phyloP scores from a whole-genome alignment of 192 early-diverging fungal genomes.

The Coemansia sp. region DNA sequence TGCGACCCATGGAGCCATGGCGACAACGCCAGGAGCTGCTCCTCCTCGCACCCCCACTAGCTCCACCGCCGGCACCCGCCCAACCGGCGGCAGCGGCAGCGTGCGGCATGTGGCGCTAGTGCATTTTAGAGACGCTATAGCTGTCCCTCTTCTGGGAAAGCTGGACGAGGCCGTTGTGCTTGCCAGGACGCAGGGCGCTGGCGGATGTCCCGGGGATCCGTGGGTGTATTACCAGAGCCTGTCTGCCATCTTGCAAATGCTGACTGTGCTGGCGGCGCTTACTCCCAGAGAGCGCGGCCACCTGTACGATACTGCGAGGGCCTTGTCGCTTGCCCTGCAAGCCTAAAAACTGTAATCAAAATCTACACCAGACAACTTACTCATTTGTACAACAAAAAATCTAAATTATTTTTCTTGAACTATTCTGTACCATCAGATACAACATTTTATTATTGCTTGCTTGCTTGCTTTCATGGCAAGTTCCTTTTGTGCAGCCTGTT shows the following conservation, averaged over 20 bases:
- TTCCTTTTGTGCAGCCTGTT: no score
- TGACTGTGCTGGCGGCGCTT: slow-evolving; percentile 34
- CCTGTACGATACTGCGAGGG: slow-evolving; percentile 26
- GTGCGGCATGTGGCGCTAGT: slow-evolving; percentile 30
- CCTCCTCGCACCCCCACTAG: not conserved
- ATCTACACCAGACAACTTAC: no score
- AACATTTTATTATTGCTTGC: no score
- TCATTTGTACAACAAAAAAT: no score
- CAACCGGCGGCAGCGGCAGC: not conserved
- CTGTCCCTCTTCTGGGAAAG: slow-evolving; percentile 26
- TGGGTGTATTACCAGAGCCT: slow-evolving; percentile 1
- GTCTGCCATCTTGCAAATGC: slow-evolving; percentile 32
- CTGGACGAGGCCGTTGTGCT: slow-evolving; percentile 19
- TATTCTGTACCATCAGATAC: no score
- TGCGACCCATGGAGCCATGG: not conserved
- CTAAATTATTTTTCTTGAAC: slow-evolving; percentile 10
- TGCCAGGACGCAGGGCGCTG: slow-evolving; percentile 1
- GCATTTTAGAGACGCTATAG: slow-evolving; percentile 38
- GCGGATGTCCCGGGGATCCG: not conserved
- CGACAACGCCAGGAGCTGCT: not conserved
- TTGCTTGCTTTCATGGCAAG: no score
- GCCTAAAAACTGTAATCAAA: slow-evolving; percentile 1
- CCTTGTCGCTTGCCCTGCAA: slow-evolving; percentile 23
- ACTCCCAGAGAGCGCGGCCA: slow-evolving; percentile 35
- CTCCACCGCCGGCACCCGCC: not conserved